Base-by-base conservation (phyloP, 495 filamentous ascomycete genomes). In the Penicillium cosmopolitanum region DNA sequence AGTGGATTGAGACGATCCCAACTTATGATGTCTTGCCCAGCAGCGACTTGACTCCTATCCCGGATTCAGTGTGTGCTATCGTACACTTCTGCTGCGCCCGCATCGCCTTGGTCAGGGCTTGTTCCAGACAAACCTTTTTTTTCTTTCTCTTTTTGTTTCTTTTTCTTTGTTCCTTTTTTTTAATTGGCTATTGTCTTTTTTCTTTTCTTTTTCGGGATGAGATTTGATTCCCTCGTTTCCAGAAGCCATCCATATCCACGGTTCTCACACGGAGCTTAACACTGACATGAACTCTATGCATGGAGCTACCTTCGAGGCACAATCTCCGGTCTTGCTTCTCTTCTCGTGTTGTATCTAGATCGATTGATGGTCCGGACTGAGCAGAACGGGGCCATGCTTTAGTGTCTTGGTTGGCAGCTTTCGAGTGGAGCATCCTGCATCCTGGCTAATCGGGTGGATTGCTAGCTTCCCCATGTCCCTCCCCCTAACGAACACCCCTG, bases 401-500 rank as follows among this genome's bases (percentile, higher is more conserved):
- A 38, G 63, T 58, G 68, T 65, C 58, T 67, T 63, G 63, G 58
- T 52, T 73, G 73, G 70, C 67, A 73, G 72, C 70, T 77, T 43
- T 10, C 54, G n/a, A 44, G 72, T 73, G 71, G 73, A 72, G 62
- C 62, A 63, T 48, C 38, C 31, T 66, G 63, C 66, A 58, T 70
- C 64, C 54, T 66, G 65, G 70, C 69, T 76, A 73, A 69, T 74
- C 63, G 65, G 69, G 71, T 71, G 62, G 64, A 59, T 68, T 71
- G 58, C 63, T 71, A 65, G 56, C 54, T 74, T 73, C 69, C 70
- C 69, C 73, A 71, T 73, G 61, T 36, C 51, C 52, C 15, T n/a
- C 42, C 61, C 67, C 73, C 68, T 71, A 72, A 74, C 66, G 69
- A 77, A 77, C 74, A 68, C 71, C 74, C 73, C 73, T 72, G 67